Percentiles rank a stretch among this genome's conserved stretches.
phyloP scores from a whole-genome alignment of 164 flowering plant species.

The Brasenia schreberi region DNA sequence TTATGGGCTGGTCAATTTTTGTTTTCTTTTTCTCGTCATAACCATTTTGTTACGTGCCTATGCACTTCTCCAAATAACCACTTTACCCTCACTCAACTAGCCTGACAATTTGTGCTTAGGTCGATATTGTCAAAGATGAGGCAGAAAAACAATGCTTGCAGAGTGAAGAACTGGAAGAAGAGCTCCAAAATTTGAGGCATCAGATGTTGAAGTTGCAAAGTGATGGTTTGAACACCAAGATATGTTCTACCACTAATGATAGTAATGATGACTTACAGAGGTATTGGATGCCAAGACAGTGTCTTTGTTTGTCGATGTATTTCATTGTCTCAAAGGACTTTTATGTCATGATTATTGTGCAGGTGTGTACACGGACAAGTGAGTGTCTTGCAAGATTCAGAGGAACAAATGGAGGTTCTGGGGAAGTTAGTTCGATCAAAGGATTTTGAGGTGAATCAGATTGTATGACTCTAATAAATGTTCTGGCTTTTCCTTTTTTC shows the following conservation, averaged over 20 bases:
- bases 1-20: too few relatives aligned
- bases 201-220: slow-evolving; percentile 31
- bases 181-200: slow-evolving; percentile 55
- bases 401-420: slow-evolving; percentile 31
- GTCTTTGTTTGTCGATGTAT: not conserved
- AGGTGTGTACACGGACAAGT: slow-evolving; percentile 52
- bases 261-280: not conserved
- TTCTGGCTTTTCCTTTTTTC: not conserved
- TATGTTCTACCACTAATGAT: not conserved
- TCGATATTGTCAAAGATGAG: slow-evolving; percentile 73
- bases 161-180: slow-evolving; percentile 84
- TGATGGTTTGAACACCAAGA: slow-evolving; percentile 1
- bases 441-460: slow-evolving; percentile 55
- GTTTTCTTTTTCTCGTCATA: not conserved
- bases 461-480: not conserved
- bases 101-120: slow-evolving; percentile 22
- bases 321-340: not conserved
- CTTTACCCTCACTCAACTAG: not conserved
- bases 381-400: slow-evolving; percentile 40
- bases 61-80: not conserved
- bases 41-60: not conserved
- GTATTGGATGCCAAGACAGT: not conserved
- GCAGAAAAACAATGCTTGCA: slow-evolving; percentile 77
- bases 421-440: slow-evolving; percentile 43
- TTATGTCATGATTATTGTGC: slow-evolving; percentile 10